Evolutionary conservation across 202 grass and related monocot genomes (phyloP), one percentile per base, ranked within the genome.

Genomic region (Hordeum pubiflorum): DNA sequence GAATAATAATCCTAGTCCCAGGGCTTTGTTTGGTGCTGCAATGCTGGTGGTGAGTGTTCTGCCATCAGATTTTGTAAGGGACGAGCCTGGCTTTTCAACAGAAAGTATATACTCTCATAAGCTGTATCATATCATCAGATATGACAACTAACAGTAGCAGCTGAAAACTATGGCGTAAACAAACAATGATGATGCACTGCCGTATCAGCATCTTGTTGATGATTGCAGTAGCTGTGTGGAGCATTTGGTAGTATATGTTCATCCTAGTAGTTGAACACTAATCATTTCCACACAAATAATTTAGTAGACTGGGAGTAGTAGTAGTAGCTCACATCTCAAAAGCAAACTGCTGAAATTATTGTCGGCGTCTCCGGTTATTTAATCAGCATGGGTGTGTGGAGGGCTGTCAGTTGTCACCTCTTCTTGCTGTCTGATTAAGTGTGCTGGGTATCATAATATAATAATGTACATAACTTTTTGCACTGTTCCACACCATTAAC

Each of bases 201-300:
- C 48, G 50, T 75, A 74, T 82, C 34, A 77, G 46, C 78, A 85
- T 89, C 78, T 27, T 40, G 48, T 24, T 73, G 71, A 83, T 89
- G 78, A 89, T 89, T 81, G 65, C 78, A 78, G 50, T 48, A 61
- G 78, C 52, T 82, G 87, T 72, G 52, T 69, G 18, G 50, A n/a
- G 36, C 34, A 73, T 78, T 24, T 41, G 75, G 38, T 70, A 43
- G 20, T 74, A 24, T 46, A 24, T 46, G 5, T 66, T 24, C 6
- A 43, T 82, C 40, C 68, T 46, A 48, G 58, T 64, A 7, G 33
- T 34, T 48, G 32, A 76, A 52, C 48, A 18, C 44, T 82, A 82
- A 74, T 85, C 66, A 89, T 89, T 85, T 78, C 58, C 65, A 78
- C 50, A 34, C 4, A n/a, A 74, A 82, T 85, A 36, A 66, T 78